Evolutionary conservation across 176 grass and related monocot genomes (phyloP), one percentile per base, ranked within the genome.

Genomic region (Eremochloa ophiuroides): DNA sequence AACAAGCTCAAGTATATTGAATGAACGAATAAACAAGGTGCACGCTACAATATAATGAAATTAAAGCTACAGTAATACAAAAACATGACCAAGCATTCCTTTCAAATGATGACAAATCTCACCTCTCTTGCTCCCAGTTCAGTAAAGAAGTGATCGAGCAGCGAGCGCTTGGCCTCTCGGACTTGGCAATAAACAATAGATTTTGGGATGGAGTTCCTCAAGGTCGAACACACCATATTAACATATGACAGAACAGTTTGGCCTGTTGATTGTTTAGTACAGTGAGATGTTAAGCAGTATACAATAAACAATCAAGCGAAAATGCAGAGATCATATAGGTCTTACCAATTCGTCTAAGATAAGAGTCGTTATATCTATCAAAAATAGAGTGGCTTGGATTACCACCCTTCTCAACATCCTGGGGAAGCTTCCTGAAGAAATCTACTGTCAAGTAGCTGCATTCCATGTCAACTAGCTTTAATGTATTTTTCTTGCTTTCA

Each of bases 331-430:
- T 56, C 53, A 29, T 70, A 53, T 26, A 71, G 50, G 28, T 14
- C 55, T 82, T 80, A 97, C 94, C 94, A 44, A 99, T 93, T 82
- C 97, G 83, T 83, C 97, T 91, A 69, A 99, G 97, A 82, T 99
- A 99, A 30, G 93, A 99, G 78, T 99, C 97, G 38, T 95, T 99
- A n/a, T 99, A 99, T 93, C 97, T 91, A 70, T 99, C 97, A 84
- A 99, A 99, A 76, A 99, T 93, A 70, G 97, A 99, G 80, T 99
- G 93, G 71, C 87, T 88, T 81, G 97, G 97, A 82, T 96, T 99
- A 89, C 97, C 97, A 70, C 97, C 97, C 88, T 99, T 99, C 85
- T 99, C 97, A 58, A 96, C 83, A 82, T 96, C 97, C 83, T 99
- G 97, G 26, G 97, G 97, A 88, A 99, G 97, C 77, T 96, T 99